Evolutionary conservation across 2,329 filamentous ascomycete genomes (phyloP), one percentile per base, ranked within the genome.

Genomic region (Furcasterigmium furcatum): DNA sequence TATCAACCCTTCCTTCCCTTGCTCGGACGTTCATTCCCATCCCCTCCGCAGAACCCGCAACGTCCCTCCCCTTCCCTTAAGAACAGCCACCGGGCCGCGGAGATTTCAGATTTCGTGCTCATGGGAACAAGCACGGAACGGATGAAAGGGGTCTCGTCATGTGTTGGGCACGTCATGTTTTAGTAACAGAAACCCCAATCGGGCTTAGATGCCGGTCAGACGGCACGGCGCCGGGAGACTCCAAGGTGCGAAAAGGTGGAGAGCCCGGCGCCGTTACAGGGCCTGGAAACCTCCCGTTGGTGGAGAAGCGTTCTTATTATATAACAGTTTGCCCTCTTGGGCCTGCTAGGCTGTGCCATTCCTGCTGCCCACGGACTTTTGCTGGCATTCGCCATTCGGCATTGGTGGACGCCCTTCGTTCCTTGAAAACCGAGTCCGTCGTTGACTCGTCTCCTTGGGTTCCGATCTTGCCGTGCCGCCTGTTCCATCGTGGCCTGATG

Each of bases 161-260:
- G 45, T 44, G 44, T 46, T 38, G 38, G 32, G 36, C 24, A 47
- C 50, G 47, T 56, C 46, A 52, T 52, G 36, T 51, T 56, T 59
- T 54, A 52, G 52, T 58, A 60, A 58, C 45, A 59, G 52, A 55
- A 58, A 57, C 47, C 52, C 34, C 36, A 45, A 53, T 44, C 6
- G 7, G 52, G 53, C 22, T 45, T 52, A 48, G 47, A 10, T 35
- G n/a, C 49, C 44, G 49, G 34, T 22, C 44, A 25, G 41, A 45
- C 48, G 43, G 43, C 29, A 39, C 29, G 38, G 44, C 19, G 38
- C 39, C 43, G 49, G 21, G 20, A 27, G 3, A 27, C 35, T 32
- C 30, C 30, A 32, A 16, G 14, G 14, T 16, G 30, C 5, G 9
- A 16, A 16, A 16, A 18, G n/a, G 16, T 36, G 18, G 10, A 36